Evolutionary conservation across 164 flowering plant genomes (phyloP).

Genomic region (Saururus chinensis): DNA sequence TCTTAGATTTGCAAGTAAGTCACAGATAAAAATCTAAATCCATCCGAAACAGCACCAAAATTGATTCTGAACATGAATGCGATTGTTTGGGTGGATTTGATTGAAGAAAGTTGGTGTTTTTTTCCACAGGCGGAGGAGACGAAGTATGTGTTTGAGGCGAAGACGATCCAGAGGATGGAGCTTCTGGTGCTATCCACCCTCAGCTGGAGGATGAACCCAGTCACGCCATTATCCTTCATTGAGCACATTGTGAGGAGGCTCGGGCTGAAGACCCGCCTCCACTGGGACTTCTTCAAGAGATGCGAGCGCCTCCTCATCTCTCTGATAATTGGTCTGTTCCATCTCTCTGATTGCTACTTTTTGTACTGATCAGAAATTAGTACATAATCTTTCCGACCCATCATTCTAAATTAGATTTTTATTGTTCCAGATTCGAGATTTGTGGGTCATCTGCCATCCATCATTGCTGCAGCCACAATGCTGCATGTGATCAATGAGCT

Average conservation of each 20-base stretch:
- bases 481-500: constrained; percentile 48
- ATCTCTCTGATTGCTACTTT: background rate
- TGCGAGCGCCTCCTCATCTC: constrained; percentile 47
- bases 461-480: constrained; percentile 70
- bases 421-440: constrained; percentile 29
- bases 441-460: constrained; percentile 36
- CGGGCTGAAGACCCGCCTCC: constrained; percentile 33
- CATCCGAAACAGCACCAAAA: too few species aligned
- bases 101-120: background rate
- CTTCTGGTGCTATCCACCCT: constrained; percentile 68
- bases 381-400: background rate
- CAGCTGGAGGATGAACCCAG: constrained; percentile 82
- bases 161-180: constrained; percentile 82
- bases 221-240: constrained; percentile 65
- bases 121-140: constrained; percentile 48
- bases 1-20: constrained; percentile 70
- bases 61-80: too few species aligned
- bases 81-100: background rate
- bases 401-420: background rate
- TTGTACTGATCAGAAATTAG: background rate
- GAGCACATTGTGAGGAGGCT: constrained; percentile 58
- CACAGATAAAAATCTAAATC: too few species aligned
- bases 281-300: constrained; percentile 44
- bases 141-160: constrained; percentile 59
- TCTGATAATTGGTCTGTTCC: constrained; percentile 38